Base-by-base conservation (phyloP, 2,329 filamentous ascomycete genomes). In the Colletotrichum simmondsii region DNA sequence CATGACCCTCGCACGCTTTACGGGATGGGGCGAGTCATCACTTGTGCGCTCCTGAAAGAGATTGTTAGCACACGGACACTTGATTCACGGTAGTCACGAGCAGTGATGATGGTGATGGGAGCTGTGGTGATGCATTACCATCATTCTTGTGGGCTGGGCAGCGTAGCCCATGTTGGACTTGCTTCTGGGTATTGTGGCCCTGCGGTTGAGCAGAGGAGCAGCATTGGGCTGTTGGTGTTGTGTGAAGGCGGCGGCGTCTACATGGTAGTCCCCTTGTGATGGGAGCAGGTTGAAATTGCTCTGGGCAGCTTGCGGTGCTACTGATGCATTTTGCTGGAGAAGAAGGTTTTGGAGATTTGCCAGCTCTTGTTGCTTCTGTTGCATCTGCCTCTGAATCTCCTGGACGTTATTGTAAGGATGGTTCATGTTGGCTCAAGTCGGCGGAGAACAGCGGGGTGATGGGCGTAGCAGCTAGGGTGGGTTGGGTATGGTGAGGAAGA, bases 1-100 rank as follows among this genome's bases (percentile, higher is more conserved):
- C 80, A 81, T 79, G 73, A 80, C 80, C 60, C 81, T 79, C 61
- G 77, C 76, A 74, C 79, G 79, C 74, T 81, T 82, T 52, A 80
- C 71, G 68, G 78, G 77, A 68, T 78, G 79, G 60, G 75, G 75
- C 67, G 71, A 72, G 59, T 72, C 70, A 61, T 78, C 75, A 65
- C 72, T 70, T 53, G 75, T 73, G 58, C 77, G 79, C 52, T 77
- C 76, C 78, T 79, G 76, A 54, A 62, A 72, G 73, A 24, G 65
- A 19, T 49, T 57, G 49, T 73, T 58, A 72, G 73, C 54, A 67
- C 54, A 67, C 52, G 54, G 42, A 52, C 46, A 30, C 37, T 26
- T 10, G 30, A 22, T 57, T 37, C 32, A 65, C 22, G 16, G 24
- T 8, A 22, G 26, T n/a, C 22, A 32, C 28, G 46, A 46, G 11